Base-by-base conservation (phyloP, 2,329 filamentous ascomycete genomes). In the Penicillium sp. region DNA sequence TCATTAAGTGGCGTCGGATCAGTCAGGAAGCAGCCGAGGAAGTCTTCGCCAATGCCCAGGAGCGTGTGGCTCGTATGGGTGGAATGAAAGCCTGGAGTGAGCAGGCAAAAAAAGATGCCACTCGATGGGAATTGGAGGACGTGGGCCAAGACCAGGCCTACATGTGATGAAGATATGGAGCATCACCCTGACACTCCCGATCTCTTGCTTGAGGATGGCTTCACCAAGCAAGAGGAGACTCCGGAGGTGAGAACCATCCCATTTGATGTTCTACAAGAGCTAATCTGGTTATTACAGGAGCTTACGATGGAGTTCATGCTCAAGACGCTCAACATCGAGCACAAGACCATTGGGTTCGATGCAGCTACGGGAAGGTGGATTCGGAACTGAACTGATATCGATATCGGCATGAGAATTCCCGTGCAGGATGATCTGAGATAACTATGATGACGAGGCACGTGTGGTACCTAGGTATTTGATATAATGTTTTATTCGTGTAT, bases 261-360 rank as follows among this genome's bases (percentile, higher is more conserved):
- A 11, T 34, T 11, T 34, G 31, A 9, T 34, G 3, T 34, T 10
- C 3, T 18, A 9, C 29, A 9, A 31, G 2, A 13, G 8, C 43
- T 46, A 38, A 46, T 26, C 11, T 8, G 5, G 8, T 9, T 23
- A 3, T 8, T 26, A 26, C 7, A 82, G 80, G 77, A 76, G 10
- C 85, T 86, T 58, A 85, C 81, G 10, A 84, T 87, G 77, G 80
- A 78, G 39, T 80, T 80, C 75, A 86, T 86, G 83, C 72, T 87
- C 13, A 77, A 76, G 54, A 80, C 76, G 24, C 68, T 86, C 48
- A 82, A 84, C 57, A 77, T 86, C 46, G 80, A 85, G 45, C 65
- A 79, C 4, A 69, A 75, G 40, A 60, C 78, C n/a, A 82, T 87
- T 53, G 83, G 82, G 4, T 86, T 78, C 61, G 80, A 84, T 63